These are phyloP conservation scores for Dactylellina sp. DNA, from an alignment of 2,329 filamentous ascomycete species.

Conservation along the genomic window DNA sequence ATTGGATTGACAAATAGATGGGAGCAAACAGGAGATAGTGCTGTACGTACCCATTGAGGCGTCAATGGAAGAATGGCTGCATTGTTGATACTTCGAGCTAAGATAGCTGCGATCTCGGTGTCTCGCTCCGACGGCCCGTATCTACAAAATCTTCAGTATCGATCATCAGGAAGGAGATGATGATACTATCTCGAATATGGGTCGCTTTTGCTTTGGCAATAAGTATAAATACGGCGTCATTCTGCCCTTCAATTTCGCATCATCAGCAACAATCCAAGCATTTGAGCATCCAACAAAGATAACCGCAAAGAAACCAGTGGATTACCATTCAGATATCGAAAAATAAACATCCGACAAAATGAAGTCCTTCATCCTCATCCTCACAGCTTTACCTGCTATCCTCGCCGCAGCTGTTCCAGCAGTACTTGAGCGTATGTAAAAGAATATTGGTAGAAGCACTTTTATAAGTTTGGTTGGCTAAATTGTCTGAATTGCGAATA, in stretches of 20 bases:
- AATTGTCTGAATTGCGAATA: constrained; percentile 2
- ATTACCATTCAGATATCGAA: background rate
- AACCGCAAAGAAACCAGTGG: too few relatives aligned
- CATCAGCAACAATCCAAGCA: background rate
- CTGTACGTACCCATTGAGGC: background rate
- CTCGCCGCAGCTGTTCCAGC: constrained; percentile 33
- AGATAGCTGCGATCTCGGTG: constrained; percentile 1
- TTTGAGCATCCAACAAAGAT: too few relatives aligned
- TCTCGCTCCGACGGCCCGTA: constrained; percentile 36
- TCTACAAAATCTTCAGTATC: background rate
- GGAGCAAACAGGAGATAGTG: background rate
- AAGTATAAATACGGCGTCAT: constrained; percentile 19
- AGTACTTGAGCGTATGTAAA: constrained; percentile 25
- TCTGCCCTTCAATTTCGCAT: background rate
- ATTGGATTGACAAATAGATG: background rate
- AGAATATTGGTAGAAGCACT: too few relatives aligned
- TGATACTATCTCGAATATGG: background rate
- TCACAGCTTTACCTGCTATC: constrained; percentile 22
- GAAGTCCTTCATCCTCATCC: constrained; percentile 37
- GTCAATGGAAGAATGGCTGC: background rate
- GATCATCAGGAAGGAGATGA: too few relatives aligned
- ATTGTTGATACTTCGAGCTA: background rate
- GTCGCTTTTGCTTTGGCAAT: background rate
- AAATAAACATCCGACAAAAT: constrained; percentile 17
- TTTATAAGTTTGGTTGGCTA: too few relatives aligned